A percentile compares a stretch with the other conserved stretches of the same genome.
Evolutionary conservation across 192 early-diverging fungal genomes (phyloP).

Genomic region (Piromyces finnis): DNA sequence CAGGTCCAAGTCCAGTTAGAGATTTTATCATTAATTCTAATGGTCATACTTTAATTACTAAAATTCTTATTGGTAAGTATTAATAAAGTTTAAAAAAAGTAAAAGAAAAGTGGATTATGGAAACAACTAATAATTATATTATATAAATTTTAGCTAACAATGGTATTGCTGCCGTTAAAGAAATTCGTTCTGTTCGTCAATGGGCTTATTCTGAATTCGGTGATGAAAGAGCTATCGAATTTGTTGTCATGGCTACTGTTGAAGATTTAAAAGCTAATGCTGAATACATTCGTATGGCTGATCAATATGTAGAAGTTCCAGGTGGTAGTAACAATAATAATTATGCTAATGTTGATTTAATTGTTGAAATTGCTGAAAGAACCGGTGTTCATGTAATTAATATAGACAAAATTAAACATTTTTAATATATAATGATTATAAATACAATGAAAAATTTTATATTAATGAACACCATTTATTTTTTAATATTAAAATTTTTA

Average conservation of each 20-base stretch:
- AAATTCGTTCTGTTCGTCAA: constrained; percentile 91
- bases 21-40: constrained; percentile 1
- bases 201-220: constrained; percentile 99
- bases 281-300: constrained; percentile 98
- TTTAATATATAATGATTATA: constrained; percentile 4
- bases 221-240: constrained; percentile 83
- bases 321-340: constrained; percentile 97
- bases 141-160: constrained; percentile 88
- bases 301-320: constrained; percentile 95
- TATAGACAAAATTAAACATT: neutral
- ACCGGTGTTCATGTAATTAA: constrained; percentile 55
- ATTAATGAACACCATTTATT: too few species aligned
- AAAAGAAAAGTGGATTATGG: too few species aligned
- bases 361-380: constrained; percentile 93
- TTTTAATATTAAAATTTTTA: too few species aligned
- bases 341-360: constrained; percentile 95
- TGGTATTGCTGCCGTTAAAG: constrained; percentile 98
- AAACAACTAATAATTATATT: too few species aligned
- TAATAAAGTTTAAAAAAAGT: too few species aligned
- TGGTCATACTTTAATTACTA: constrained; percentile 78
- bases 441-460: too few species aligned
- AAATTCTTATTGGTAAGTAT: constrained; percentile 54
- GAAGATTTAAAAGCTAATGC: constrained; percentile 95
- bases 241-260: constrained; percentile 89
- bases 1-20: constrained; percentile 6